Evolutionary conservation across 2,329 filamentous ascomycete genomes (phyloP).

Genomic region (Aspergillus neotritici): DNA sequence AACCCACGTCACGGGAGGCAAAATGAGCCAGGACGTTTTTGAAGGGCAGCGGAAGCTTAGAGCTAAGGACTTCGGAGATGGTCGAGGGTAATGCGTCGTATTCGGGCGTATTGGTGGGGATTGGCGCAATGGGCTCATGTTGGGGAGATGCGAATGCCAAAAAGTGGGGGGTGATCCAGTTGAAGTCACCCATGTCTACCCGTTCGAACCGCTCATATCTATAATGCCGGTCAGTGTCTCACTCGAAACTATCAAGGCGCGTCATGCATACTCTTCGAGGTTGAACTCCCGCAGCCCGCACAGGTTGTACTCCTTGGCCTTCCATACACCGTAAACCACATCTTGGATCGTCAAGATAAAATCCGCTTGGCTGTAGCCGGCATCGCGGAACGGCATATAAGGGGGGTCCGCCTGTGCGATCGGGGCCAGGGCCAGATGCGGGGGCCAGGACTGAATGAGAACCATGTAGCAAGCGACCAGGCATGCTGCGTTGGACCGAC

Average conservation of each 20-base stretch:
- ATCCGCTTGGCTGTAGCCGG: constrained; percentile 96
- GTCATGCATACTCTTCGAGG: constrained; percentile 65
- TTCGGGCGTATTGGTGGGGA: constrained; percentile 65
- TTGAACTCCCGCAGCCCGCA: constrained; percentile 91
- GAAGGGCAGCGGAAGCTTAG: constrained; percentile 75
- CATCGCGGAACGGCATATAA: constrained; percentile 97
- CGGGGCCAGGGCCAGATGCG: constrained; percentile 87
- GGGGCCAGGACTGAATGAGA: constrained; percentile 93
- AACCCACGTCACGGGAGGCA: constrained; percentile 75
- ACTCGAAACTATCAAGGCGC: neutral
- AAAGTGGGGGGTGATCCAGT: constrained; percentile 95
- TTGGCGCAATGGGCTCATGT: constrained; percentile 66
- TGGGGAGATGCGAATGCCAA: constrained; percentile 95
- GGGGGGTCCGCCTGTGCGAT: constrained; percentile 96
- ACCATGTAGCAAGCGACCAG: constrained; percentile 98
- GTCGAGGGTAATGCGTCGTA: constrained; percentile 71
- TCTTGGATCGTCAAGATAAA: constrained; percentile 95
- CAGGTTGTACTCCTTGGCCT: constrained; percentile 91
- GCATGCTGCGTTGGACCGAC: constrained; percentile 84
- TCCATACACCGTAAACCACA: constrained; percentile 97
- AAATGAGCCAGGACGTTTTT: constrained; percentile 95
- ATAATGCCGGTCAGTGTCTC: constrained; percentile 10
- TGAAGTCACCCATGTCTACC: constrained; percentile 98
- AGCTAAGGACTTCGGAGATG: constrained; percentile 64
- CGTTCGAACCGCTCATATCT: constrained; percentile 89